Conservation (phyloP, 352 stramenopile species). For the Salisapilia sapeloensis region DNA sequence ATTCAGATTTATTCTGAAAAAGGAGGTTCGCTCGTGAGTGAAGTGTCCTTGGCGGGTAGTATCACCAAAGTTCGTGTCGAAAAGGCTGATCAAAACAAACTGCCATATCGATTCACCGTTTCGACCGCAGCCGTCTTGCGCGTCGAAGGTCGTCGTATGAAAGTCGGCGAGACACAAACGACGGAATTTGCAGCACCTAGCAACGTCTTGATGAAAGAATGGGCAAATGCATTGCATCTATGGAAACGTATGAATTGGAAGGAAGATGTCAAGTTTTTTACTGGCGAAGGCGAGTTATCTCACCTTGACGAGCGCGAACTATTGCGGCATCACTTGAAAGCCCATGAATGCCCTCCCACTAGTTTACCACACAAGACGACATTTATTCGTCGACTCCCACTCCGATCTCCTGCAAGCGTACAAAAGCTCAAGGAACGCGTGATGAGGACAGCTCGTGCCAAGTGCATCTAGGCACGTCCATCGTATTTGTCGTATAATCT, state of each 20-base stretch:
- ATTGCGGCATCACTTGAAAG: conserved; percentile 40
- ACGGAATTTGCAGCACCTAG: conserved; percentile 54
- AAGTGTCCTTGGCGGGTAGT: conserved; percentile 44
- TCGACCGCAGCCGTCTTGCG: conserved; percentile 46
- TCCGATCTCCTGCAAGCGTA: too few species aligned
- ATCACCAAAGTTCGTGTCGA: conserved; percentile 69
- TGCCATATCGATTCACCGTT: conserved; percentile 60
- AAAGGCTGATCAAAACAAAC: conserved; percentile 32
- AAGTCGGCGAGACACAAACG: conserved; percentile 36
- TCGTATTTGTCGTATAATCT: too few species aligned
- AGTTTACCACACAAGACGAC: too few species aligned
- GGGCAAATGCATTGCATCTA: conserved; percentile 65
- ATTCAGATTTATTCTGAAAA: conserved; percentile 63
- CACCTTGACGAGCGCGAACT: conserved; percentile 38
- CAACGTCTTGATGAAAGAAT: conserved; percentile 74
- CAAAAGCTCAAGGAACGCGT: conserved; percentile 40
- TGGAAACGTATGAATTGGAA: conserved; percentile 81
- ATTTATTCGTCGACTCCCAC: too few species aligned
- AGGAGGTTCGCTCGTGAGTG: conserved; percentile 34
- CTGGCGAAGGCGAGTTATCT: conserved; percentile 22
- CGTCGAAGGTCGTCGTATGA: conserved; percentile 64
- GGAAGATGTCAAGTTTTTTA: conserved; percentile 77
- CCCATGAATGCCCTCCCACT: neutral
- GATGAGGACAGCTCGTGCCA: too few species aligned
- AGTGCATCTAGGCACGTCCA: too few species aligned